Evolutionary conservation across 495 filamentous ascomycete species (phyloP).

Genomic region (Viridothelium virens): DNA sequence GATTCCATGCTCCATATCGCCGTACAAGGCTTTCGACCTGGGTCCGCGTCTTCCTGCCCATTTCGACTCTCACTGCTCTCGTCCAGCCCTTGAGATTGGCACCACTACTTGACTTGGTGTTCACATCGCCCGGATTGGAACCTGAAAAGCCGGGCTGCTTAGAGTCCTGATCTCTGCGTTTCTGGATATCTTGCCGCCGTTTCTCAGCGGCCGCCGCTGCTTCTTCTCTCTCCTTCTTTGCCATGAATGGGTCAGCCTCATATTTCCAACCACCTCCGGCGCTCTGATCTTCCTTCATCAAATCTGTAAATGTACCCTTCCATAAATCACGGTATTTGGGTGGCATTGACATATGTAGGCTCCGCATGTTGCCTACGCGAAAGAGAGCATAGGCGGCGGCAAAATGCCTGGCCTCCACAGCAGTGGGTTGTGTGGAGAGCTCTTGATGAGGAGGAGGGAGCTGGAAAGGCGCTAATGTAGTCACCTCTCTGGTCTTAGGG

Average conservation of each 20-base stretch:
- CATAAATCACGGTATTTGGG: conserved; percentile 79
- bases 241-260: conserved; percentile 85
- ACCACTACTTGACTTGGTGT: neutral
- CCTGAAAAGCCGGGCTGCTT: conserved; percentile 16
- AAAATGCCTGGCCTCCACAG: conserved; percentile 85
- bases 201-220: conserved; percentile 63
- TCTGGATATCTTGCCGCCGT: conserved; percentile 44
- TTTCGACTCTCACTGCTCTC: conserved; percentile 79
- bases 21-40: conserved; percentile 73
- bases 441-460: conserved; percentile 57
- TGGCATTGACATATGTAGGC: conserved; percentile 88
- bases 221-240: conserved; percentile 68
- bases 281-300: conserved; percentile 69
- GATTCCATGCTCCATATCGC: conserved; percentile 77
- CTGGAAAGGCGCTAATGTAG: conserved; percentile 68
- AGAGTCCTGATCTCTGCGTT: conserved; percentile 29
- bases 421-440: conserved; percentile 58
- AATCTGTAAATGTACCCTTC: conserved; percentile 71
- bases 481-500: conserved; percentile 70
- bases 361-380: conserved; percentile 86
- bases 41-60: conserved; percentile 68
- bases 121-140: neutral
- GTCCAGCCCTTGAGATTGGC: conserved; percentile 64
- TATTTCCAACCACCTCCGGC: conserved; percentile 85
- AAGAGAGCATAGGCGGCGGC: conserved; percentile 86